Percentiles rank a stretch among this genome's conserved stretches.
These are phyloP conservation scores for Botrytis medusae DNA, from an alignment of 2,329 filamentous ascomycete genomes.

Conservation along the genomic window DNA sequence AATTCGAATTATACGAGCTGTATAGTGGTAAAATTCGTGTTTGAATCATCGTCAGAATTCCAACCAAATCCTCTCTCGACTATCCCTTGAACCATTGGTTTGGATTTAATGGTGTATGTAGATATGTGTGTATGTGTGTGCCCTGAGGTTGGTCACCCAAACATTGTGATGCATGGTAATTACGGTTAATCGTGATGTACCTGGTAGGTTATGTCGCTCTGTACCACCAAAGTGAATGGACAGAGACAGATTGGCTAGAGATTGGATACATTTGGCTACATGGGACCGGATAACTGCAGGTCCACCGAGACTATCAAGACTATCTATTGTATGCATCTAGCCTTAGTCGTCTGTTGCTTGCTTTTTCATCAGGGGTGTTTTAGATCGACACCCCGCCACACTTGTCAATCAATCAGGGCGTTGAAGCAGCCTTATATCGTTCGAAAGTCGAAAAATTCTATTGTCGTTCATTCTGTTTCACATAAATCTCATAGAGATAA, in stretches of 20 bases:
- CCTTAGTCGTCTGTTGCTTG: not conserved
- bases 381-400: not conserved
- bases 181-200: not conserved
- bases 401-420: not conserved
- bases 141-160: not conserved
- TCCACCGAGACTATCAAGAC: not conserved
- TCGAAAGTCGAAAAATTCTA: not conserved
- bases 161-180: not conserved
- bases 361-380: not conserved
- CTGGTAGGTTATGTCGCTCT: not conserved
- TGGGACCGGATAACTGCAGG: not conserved
- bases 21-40: not conserved
- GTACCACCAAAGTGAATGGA: not conserved
- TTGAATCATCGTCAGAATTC: not conserved
- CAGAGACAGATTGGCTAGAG: not conserved
- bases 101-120: not conserved
- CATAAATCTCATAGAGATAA: not conserved
- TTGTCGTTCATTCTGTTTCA: not conserved
- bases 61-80: not conserved
- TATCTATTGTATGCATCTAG: not conserved
- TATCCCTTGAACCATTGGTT: not conserved
- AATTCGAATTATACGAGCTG: not conserved
- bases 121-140: not conserved
- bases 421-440: not conserved
- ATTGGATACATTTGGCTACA: not conserved